Evolutionary conservation across 148 eudicot species (phyloP), one percentile per base, ranked within the genome.

Genomic region (Cornus kousa): DNA sequence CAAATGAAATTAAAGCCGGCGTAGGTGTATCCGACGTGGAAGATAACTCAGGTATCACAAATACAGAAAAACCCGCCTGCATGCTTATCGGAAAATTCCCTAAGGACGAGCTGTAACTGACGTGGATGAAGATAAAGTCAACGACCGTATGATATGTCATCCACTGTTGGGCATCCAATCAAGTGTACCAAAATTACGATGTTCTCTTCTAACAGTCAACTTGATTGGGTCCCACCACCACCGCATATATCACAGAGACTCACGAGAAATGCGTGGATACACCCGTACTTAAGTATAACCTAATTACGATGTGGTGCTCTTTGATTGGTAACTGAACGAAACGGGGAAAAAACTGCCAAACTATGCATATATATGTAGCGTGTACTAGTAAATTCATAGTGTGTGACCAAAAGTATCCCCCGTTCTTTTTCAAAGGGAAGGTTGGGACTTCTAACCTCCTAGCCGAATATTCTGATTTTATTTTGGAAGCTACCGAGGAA

Each of bases 21-120:
- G 7, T 60, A 53, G 50, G 0, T 78, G 40, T 10, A 20, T 62
- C 14, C 4, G 40, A 35, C 43, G 40, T 64, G 14, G 71, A 39
- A 3, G 79, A 70, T 75, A 75, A 75, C 31, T 24, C n/a, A 22
- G 24, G n/a, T 33, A 7, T 20, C 32, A 48, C 31, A 28, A 60
- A 8, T 5, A 46, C 67, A 55, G 35, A 19, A 9, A 32, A 28
- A n/a, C 64, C 10, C 40, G 46, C 70, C 19, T 43, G 48, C 48
- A 43, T 43, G 20, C 4, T 71, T 77, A 59, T 80, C 77, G 22
- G 48, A 85, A 83, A 0, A 28, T 77, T 23, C 76, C 77, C 32
- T 55, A 79, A 57, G 80, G 85, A 33, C 79, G 77, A 82, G 83
- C 85, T 82, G 72, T 40, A 77, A 73, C 13, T 53, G 59, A 53